Evolutionary conservation across 1,284 basidiomycete genomes (phyloP).

Genomic region (Termitomyces sp.): DNA sequence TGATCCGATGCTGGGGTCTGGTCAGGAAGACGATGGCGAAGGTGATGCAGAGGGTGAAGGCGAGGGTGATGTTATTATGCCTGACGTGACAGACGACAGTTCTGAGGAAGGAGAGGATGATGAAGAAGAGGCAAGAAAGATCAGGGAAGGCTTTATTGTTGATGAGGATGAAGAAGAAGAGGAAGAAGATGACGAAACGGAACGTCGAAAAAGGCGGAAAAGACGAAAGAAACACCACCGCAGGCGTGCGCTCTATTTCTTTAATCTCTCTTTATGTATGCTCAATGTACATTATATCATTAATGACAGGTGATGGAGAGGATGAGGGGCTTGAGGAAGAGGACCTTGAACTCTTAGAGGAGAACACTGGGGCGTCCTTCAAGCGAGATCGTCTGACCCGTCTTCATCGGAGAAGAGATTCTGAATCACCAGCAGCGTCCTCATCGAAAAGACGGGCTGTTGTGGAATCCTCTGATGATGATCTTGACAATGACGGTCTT

Average conservation of each 20-base stretch:
- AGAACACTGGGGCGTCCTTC: conserved; percentile 84
- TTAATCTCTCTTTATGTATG: conserved; percentile 1
- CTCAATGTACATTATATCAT: background rate
- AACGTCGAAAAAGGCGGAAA: conserved; percentile 53
- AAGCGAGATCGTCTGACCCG: conserved; percentile 62
- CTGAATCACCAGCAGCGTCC: conserved; percentile 57
- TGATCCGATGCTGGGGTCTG: conserved; percentile 53
- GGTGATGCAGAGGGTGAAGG: conserved; percentile 41
- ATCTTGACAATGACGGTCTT: conserved; percentile 58
- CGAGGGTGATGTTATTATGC: conserved; percentile 50
- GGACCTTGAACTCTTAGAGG: conserved; percentile 89
- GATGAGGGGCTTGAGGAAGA: conserved; percentile 90
- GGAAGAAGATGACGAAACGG: conserved; percentile 52
- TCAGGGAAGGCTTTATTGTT: conserved; percentile 81
- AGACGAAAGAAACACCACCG: conserved; percentile 67
- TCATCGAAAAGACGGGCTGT: conserved; percentile 55
- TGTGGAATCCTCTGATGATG: conserved; percentile 69
- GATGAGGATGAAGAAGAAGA: conserved; percentile 79
- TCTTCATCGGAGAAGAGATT: conserved; percentile 66
- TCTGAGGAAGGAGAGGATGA: conserved; percentile 84
- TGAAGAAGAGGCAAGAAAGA: conserved; percentile 69
- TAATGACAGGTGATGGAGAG: conserved; percentile 40
- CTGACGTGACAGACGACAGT: conserved; percentile 67
- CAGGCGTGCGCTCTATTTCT: conserved; percentile 41
- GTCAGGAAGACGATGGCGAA: conserved; percentile 41